Evolutionary conservation across 768 basidiomycete genomes (phyloP), one percentile per base, ranked within the genome.

Genomic region (Hypsizygus marmoreus): DNA sequence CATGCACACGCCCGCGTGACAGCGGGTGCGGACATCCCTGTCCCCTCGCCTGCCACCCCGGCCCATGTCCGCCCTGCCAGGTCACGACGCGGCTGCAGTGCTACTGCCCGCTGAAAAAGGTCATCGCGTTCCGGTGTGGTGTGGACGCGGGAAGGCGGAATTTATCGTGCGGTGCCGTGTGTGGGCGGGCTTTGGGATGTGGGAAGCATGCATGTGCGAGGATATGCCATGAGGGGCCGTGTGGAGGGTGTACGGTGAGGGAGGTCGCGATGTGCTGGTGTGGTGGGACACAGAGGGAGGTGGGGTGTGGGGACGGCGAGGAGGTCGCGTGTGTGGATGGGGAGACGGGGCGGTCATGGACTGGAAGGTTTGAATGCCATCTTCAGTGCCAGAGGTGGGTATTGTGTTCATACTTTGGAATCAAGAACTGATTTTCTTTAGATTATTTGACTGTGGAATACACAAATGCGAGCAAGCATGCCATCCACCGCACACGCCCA

Each of bases 1-100:
- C 82, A 0, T 91, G 89, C 60, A 74, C 81, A 0, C 81, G 87
- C 10, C 47, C 66, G 4, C 79, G 86, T 2, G 65, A 71, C 28
- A 67, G 70, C 22, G 70, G 70, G 4, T 99, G 95, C 55, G 73
- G 75, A 0, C 95, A 97, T 59, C 73, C 91, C 0, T 98, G 95
- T 62, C 81, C 93, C 0, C 61, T 93, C 11, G 71, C 74, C 11
- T 98, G 95, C 59, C 95, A 97, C 63, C 95, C 97, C 0, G 97
- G 95, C 0, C 97, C 95, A 0, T 99, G 97, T 67, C 95, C 95
- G 0, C 93, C 93, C 0, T 99, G 97, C 60, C 80, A 82, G 50
- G 78, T 95, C 9, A 89, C 87, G 4, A 81, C 88, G 0, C 77
- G 80, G 32, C 67, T 83, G n/a, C 70, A 75, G 1, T 99, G 97